phyloP scores from a whole-genome alignment of 1,284 basidiomycete species.

The Pseudozyma hubeiensis region DNA sequence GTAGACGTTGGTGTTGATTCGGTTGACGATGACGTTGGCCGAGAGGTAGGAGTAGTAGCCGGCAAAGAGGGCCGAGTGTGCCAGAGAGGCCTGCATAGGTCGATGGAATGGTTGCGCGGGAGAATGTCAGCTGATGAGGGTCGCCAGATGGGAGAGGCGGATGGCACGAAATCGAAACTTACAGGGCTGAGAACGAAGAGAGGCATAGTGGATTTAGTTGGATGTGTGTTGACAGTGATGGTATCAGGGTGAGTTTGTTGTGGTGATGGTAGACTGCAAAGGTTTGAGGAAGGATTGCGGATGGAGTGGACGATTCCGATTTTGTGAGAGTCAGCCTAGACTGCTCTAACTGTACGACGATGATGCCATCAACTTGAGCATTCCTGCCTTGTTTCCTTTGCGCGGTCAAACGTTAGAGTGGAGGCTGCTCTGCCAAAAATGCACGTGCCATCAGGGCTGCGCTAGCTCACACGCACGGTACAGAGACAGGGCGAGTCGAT shows the following conservation, averaged over 20 bases:
- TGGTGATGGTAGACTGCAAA: slow-evolving; percentile 8
- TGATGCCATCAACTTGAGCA: too few species aligned
- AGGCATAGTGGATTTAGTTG: slow-evolving; percentile 53
- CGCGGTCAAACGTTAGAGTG: slow-evolving; percentile 10
- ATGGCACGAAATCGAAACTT: slow-evolving; percentile 16
- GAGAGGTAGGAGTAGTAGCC: slow-evolving; percentile 66
- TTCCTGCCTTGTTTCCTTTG: too few species aligned
- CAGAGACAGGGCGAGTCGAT: not conserved
- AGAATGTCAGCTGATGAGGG: slow-evolving; percentile 1
- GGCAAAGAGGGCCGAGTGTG: slow-evolving; percentile 67
- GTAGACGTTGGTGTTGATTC: slow-evolving; percentile 59
- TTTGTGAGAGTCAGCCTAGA: too few species aligned
- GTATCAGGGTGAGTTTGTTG: slow-evolving; percentile 1
- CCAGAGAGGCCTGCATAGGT: slow-evolving; percentile 61
- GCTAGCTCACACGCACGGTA: slow-evolving; percentile 11
- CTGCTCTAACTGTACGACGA: too few species aligned
- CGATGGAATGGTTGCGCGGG: not conserved
- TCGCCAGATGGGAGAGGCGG: too few species aligned
- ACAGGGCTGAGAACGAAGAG: slow-evolving; percentile 67
- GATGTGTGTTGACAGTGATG: not conserved
- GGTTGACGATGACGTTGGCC: slow-evolving; percentile 53
- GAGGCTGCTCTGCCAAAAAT: slow-evolving; percentile 20
- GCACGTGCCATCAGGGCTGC: slow-evolving; percentile 23
- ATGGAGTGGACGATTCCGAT: not conserved
- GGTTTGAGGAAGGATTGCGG: not conserved